Evolutionary conservation across 192 early-diverging fungal genomes (phyloP).

Genomic region (Mortierella antarctica): DNA sequence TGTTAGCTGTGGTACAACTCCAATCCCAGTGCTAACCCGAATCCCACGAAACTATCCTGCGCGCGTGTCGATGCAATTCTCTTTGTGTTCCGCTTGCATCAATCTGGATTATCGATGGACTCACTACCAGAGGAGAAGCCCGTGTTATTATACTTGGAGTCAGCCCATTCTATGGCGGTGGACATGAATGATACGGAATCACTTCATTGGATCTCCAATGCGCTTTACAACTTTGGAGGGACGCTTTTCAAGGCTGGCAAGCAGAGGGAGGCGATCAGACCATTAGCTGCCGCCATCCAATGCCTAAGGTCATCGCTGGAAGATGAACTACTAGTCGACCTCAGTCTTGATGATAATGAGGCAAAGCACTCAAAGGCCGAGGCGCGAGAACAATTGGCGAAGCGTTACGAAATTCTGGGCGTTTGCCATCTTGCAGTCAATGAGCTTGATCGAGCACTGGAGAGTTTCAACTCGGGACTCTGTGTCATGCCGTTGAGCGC

Average conservation of each 20-base stretch:
- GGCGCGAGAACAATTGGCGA: conserved; percentile 12
- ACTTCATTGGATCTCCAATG: conserved; percentile 61
- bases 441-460: conserved; percentile 2
- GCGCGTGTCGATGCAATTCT: conserved; percentile 42
- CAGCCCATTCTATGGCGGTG: conserved; percentile 31
- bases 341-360: neutral
- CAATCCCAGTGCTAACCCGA: conserved; percentile 5
- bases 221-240: conserved; percentile 62
- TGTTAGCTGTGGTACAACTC: conserved; percentile 7
- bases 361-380: neutral
- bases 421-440: conserved; percentile 26
- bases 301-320: conserved; percentile 18
- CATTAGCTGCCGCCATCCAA: conserved; percentile 35
- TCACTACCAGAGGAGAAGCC: neutral
- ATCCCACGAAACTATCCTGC: conserved; percentile 33
- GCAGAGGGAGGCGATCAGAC: conserved; percentile 43
- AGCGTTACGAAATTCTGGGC: conserved; percentile 41
- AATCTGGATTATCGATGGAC: neutral
- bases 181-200: conserved; percentile 52
- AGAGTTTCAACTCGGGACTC: conserved; percentile 27
- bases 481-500: conserved; percentile 12
- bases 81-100: conserved; percentile 29
- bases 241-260: conserved; percentile 39
- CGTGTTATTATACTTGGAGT: conserved; percentile 27
- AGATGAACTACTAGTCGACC: neutral